Conservation (phyloP, 2,329 filamentous ascomycete genomes). For the Fusarium concolor region DNA sequence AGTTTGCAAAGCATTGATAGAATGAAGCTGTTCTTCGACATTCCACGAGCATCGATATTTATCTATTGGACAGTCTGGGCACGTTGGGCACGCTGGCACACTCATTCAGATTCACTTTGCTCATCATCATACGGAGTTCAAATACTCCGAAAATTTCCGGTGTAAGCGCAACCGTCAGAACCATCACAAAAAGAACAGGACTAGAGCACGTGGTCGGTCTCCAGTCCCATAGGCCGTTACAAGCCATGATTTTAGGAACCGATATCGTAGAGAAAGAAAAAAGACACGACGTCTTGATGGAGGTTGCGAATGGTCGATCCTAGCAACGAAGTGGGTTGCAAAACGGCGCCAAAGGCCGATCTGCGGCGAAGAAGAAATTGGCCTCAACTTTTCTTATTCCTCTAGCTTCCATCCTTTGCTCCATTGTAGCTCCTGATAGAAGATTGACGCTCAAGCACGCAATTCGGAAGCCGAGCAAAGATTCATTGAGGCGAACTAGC, state of each 20-base stretch:
- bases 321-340: constrained; percentile 18
- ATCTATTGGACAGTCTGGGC: background rate
- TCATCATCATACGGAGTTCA: too few relatives aligned
- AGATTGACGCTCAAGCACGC: constrained; percentile 37
- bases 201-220: constrained; percentile 31
- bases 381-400: constrained; percentile 1
- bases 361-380: constrained; percentile 34
- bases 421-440: constrained; percentile 27
- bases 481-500: constrained; percentile 31
- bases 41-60: too few relatives aligned
- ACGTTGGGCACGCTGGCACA: background rate
- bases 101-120: too few relatives aligned
- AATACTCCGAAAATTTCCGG: constrained; percentile 29
- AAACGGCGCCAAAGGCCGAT: constrained; percentile 34
- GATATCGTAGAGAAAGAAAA: constrained; percentile 6
- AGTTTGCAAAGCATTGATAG: too few relatives aligned
- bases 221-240: constrained; percentile 8
- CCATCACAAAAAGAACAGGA: background rate
- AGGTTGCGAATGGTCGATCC: constrained; percentile 23
- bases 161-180: background rate
- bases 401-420: too few relatives aligned
- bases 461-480: constrained; percentile 45
- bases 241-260: constrained; percentile 14
- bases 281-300: constrained; percentile 17
- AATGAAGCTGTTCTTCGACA: too few relatives aligned